A percentile compares a stretch with the other conserved stretches of the same genome.
Evolutionary conservation across 2,329 filamentous ascomycete species (phyloP).

Genomic region (Incumbomyces lentus): DNA sequence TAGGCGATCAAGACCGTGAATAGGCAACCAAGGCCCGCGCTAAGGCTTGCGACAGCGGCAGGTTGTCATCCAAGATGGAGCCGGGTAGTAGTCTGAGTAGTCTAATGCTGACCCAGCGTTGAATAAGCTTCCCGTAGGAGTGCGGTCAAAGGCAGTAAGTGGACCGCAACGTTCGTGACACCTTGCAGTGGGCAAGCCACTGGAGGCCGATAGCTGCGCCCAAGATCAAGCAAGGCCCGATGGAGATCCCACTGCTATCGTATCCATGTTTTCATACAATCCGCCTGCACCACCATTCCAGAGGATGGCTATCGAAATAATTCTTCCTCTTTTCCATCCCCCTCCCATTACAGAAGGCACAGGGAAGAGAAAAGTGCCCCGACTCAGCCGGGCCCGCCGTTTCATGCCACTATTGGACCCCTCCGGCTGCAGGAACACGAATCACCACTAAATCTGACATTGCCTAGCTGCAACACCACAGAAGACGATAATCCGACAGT

Average conservation of each 20-base stretch:
- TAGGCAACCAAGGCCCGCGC: not conserved
- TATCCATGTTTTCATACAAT: conserved; percentile 6
- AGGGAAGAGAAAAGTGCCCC: not conserved
- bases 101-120: not conserved
- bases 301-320: not conserved
- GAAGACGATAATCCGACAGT: no score
- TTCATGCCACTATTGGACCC: no score
- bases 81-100: not conserved
- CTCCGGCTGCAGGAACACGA: no score
- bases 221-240: conserved; percentile 2
- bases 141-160: not conserved
- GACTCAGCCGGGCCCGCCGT: no score
- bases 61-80: not conserved
- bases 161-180: conserved; percentile 7
- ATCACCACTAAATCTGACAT: no score
- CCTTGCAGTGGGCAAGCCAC: conserved; percentile 5
- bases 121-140: not conserved
- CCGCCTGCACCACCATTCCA: conserved; percentile 4
- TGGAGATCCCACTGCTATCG: not conserved
- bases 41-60: conserved; percentile 3
- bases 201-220: not conserved
- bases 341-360: not conserved
- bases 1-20: conserved; percentile 3
- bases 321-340: not conserved
- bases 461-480: no score